Base-by-base conservation (phyloP, 2,329 filamentous ascomycete genomes). In the Penicillium sp. region DNA sequence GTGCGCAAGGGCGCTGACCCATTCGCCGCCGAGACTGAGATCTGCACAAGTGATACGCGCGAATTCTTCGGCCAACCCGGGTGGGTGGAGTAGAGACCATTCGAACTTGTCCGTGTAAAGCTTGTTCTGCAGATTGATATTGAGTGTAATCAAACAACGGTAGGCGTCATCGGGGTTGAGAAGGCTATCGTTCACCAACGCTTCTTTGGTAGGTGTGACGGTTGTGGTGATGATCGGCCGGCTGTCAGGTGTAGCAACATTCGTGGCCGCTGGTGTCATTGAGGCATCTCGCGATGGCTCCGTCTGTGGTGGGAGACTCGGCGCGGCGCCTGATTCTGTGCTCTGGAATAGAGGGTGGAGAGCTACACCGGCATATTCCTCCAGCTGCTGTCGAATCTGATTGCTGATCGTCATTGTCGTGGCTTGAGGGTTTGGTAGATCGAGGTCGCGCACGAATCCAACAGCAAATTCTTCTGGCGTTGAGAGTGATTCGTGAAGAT, bases 21-120 rank as follows among this genome's bases (percentile, higher is more conserved):
- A 99, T 76, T 99, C 94, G 43, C 92, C 91, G 6, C 87, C 82
- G 49, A 99, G 79, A 6, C 93, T 93, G 8, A 99, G 79, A 70
- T 99, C 94, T 27, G 91, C 89, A 70, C 94, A 97, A 0, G 94
- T 97, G 60, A 91, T 86, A 69, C 90, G 91, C 32, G 94, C 92
- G 71, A 97, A 97, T 11, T 88, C 85, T 72, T 99, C 93, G 0
- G 94, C 91, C 40, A 93, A 92, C 21, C 93, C 93, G 1, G 92
- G 89, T 2, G 92, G 92, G 67, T 97, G 92, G 16, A 96, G 80
- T 18, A 99, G 79, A 5, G 93, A 97, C 93, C 93, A 97, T 72
- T 97, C 93, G 60, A 99, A 97, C 68, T 92, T 96, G 79, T 99
- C 94, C 3, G 90, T 95, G 73, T 97, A 97, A 11, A 97, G 83